phyloP scores from a whole-genome alignment of 768 basidiomycete genomes.

The Mycena leptocephala region DNA sequence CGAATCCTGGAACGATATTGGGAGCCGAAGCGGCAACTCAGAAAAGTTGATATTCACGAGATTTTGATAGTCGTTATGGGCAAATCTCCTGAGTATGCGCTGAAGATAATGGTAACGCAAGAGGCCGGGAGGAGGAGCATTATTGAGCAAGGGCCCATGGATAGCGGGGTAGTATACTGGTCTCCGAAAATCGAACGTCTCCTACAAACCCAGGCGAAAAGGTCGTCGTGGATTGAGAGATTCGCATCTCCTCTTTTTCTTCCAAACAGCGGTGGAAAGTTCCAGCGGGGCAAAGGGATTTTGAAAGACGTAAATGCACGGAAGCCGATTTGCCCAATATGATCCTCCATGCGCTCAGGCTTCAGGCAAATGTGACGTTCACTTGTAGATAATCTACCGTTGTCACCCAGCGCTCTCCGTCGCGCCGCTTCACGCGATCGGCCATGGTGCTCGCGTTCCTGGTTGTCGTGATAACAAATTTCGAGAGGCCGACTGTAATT shows the following conservation, averaged over 20 bases:
- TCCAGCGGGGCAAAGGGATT: too few relatives aligned
- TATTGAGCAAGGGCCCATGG: not conserved
- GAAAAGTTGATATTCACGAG: not conserved
- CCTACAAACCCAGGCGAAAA: not conserved
- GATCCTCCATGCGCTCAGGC: not conserved
- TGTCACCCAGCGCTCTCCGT: not conserved
- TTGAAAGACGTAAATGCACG: not conserved
- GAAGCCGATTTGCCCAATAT: not conserved
- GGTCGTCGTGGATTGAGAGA: not conserved
- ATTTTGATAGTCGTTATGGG: not conserved
- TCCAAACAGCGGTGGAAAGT: too few relatives aligned
- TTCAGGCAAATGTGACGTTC: conserved; percentile 1
- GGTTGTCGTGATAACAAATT: not conserved
- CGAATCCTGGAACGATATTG: too few relatives aligned
- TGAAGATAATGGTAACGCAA: conserved; percentile 1
- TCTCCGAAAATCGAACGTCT: not conserved
- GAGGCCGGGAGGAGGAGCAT: not conserved
- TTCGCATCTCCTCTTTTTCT: too few relatives aligned
- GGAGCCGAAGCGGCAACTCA: not conserved
- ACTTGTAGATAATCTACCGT: not conserved
- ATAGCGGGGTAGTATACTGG: not conserved
- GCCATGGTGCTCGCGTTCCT: not conserved
- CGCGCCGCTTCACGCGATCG: not conserved
- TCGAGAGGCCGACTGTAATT: not conserved
- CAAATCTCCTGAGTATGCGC: not conserved